Evolutionary conservation across 2,329 filamentous ascomycete species (phyloP), one percentile per base, ranked within the genome.

Genomic region (Aspergillus tanneri): DNA sequence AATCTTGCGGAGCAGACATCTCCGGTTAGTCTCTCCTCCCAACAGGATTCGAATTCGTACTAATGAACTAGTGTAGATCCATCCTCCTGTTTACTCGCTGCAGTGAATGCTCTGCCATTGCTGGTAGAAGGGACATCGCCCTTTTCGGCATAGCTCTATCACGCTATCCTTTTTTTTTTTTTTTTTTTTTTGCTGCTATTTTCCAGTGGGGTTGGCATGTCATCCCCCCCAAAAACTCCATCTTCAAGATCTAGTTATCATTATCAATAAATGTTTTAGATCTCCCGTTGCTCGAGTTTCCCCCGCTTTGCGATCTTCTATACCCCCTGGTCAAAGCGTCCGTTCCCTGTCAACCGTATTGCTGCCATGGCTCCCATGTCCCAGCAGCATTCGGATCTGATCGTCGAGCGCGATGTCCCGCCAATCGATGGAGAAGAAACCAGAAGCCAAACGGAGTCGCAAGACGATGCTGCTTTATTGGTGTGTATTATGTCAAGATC

Each of bases 391-490:
- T 56, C 59, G 41, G 54, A 58, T 19, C 46, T 56, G 14, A 41
- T 59, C 21, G 50, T 58, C 41, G 61, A 62, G 46, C 59, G 53
- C 35, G 55, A 60, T 38, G 53, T 56, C 22, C 43, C 52, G 30
- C 35, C 57, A 32, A 37, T 49, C 12, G 57, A 50, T 16, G 62
- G 57, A 14, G 66, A 68, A 46, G 59, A 52, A 21, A 44, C 56
- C 41, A 59, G 60, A 27, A 61, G 51, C 24, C 52, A 65, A 14
- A 50, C 50, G 11, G 58, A 61, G 38, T 60, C 60, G 2, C 57
- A 63, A 36, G 64, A 68, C 55, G 68, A 71, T 62, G 67, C 65
- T 19, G 66, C 66, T 25, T 52, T 71, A 30, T 41, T 71, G 61
- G 68, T 70, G 50, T 52, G 65, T 64, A 32, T 10, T 10, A 5